Base-by-base conservation (phyloP, 1,284 basidiomycete species). In the Cerrena zonata region DNA sequence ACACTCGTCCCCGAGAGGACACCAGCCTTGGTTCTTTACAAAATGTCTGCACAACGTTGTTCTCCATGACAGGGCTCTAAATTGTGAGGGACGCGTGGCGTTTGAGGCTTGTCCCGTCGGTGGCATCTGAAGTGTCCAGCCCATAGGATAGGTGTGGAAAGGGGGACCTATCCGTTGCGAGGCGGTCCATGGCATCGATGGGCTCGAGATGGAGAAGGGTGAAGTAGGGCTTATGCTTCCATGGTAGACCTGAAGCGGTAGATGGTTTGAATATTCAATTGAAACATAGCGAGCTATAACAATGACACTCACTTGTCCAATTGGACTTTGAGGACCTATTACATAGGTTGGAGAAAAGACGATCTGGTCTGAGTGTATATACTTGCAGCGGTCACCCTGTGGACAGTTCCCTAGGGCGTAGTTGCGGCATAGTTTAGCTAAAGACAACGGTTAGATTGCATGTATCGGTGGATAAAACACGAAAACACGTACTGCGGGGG, bases 21-120 rank as follows among this genome's bases (percentile, higher is more conserved):
- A 78, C 68, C 67, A 70, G 4, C 74, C 76, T 19, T 67, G 63
- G 49, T 69, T 70, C 53, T 68, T 69, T 41, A 68, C 51, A 54
- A 69, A 76, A 58, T 76, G 71, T 50, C 67, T 67, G 53, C 74
- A 77, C 5, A 70, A 64, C 11, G 66, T 62, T 24, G 66, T 76
- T 50, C 68, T 68, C 60, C 68, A 69, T 30, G 66, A 62, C 19
- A 65, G 46, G 45, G 64, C 59, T 39, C 60, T 53, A 46, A 60
- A 63, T 44, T 60, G 53, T n/a, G 55, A 48, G 34, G 52, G 49
- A 19, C 50, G 39, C 39, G 39, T 18, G 21, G 39, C 39, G 19
- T 15, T 22, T 10, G 10, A 22, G 10, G 39, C 19, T 10, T 7
- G 39, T 19, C 7, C 18, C 15, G 13, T 40, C 18, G 13, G 39